A percentile compares a stretch with the other conserved stretches of the same genome.
Conservation (phyloP, 73 alveolate species). For the Paramecium pentaurelia region DNA sequence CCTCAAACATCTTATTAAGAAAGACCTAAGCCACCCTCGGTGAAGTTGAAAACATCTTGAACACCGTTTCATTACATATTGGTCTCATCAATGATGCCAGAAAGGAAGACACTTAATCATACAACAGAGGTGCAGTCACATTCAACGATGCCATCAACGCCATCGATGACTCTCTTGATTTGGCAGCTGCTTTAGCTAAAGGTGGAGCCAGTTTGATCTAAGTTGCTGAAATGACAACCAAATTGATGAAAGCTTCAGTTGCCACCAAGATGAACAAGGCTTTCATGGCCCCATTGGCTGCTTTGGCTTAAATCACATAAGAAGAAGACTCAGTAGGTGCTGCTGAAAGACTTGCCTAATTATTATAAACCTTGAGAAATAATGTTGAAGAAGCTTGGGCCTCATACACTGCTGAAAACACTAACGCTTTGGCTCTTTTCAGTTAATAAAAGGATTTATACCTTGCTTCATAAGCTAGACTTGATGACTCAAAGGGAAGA, state of each 20-base stretch:
- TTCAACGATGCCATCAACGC: slow-evolving; percentile 54
- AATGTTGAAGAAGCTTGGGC: slow-evolving; percentile 45
- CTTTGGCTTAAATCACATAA: slow-evolving; percentile 30
- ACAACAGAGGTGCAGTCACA: slow-evolving; percentile 48
- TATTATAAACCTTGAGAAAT: background rate
- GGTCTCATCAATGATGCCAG: slow-evolving; percentile 43
- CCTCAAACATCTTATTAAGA: background rate
- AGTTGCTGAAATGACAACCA: slow-evolving; percentile 37
- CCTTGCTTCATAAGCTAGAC: background rate
- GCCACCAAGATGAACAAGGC: slow-evolving; percentile 35
- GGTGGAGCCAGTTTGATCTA: slow-evolving; percentile 28
- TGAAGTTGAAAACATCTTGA: slow-evolving; percentile 20
- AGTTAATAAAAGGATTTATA: background rate
- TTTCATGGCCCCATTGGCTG: slow-evolving; percentile 47
- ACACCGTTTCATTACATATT: background rate
- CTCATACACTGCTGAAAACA: slow-evolving; percentile 11
- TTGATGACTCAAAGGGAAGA: background rate
- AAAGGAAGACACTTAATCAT: slow-evolving; percentile 31
- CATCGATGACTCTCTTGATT: slow-evolving; percentile 46
- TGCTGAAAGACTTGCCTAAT: slow-evolving; percentile 43
- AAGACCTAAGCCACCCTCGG: slow-evolving; percentile 50
- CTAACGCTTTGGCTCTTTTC: background rate
- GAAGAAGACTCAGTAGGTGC: slow-evolving; percentile 30
- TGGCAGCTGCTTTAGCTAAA: background rate
- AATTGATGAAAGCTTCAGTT: background rate